Base-by-base conservation (phyloP, 176 grass and related monocot genomes). In the Eleusine indica region DNA sequence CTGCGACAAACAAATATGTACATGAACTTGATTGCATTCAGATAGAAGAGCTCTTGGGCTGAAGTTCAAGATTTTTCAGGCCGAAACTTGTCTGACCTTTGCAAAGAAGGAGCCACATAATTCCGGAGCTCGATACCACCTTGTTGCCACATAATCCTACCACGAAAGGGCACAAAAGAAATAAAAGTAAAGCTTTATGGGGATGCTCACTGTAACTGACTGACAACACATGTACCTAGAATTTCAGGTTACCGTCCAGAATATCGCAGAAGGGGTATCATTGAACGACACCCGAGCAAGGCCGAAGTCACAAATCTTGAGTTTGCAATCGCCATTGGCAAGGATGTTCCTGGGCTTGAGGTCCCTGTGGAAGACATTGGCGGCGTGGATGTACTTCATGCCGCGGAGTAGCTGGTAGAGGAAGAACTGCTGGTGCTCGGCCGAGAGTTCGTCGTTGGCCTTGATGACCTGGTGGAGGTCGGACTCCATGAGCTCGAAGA, bases 401-500 rank as follows among this genome's bases (percentile, higher is more conserved):
- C 89, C 88, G 10, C 93, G 88, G 43, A 95, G 87, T 52, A 95
- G 85, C 90, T 95, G 93, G 83, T 95, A 95, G 11, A 95, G 66
- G 61, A 95, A 95, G 75, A 95, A 88, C 79, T 90, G 93, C 58
- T 90, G 88, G 82, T 95, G 90, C 66, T 95, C 93, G 4, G 90
- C 74, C 17, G 88, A 79, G 56, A 95, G 90, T 68, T 95, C 90
- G 58, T 90, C 83, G 75, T 95, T 95, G 30, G 93, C 88, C 61
- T 88, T 95, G 68, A 95, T 95, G 72, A 95, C 93, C 87, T 95
- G 90, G 77, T 95, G 93, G 76, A 92, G 81, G 66, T 95, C 93
- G 18, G 90, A 92, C 66, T 95, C 93, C 93, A 95, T 95, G 51
- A 95, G 88, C 76, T 95, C 93, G 81, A 95, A 95, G 75, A 95